Evolutionary conservation across 257 asterid species (phyloP).

Genomic region (Buddleja alternifolia): DNA sequence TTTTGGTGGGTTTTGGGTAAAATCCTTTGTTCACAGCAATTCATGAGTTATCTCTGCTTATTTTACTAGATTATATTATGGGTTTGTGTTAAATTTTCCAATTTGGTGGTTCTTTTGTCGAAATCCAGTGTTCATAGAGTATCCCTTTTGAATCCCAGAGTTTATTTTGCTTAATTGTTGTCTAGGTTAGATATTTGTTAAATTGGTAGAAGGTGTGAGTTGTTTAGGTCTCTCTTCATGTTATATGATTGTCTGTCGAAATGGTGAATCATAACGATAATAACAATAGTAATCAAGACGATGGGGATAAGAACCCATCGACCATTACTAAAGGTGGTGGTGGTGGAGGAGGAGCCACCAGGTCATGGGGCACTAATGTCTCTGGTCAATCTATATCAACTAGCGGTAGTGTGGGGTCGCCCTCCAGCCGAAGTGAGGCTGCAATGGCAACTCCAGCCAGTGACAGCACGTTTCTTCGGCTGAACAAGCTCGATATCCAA

Average conservation of each 20-base stretch:
- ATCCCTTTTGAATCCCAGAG: constrained; percentile 13
- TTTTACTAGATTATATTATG: constrained; percentile 25
- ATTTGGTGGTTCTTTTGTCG: constrained; percentile 23
- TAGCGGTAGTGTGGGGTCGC: constrained; percentile 93
- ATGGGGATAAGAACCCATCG: constrained; percentile 62
- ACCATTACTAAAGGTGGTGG: constrained; percentile 49
- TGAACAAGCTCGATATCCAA: constrained; percentile 77
- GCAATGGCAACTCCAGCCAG: constrained; percentile 69
- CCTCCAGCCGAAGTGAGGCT: constrained; percentile 90
- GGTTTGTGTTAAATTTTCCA: constrained; percentile 22
- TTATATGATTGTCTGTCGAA: constrained; percentile 42
- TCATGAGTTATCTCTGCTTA: constrained; percentile 19
- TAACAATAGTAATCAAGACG: constrained; percentile 51
- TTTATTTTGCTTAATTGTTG: constrained; percentile 21
- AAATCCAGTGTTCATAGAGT: neutral
- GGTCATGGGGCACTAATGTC: constrained; percentile 86
- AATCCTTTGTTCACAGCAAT: neutral
- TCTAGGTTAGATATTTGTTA: constrained; percentile 25
- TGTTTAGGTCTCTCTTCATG: constrained; percentile 14
- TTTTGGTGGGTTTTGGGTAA: constrained; percentile 18
- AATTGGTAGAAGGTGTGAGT: constrained; percentile 6
- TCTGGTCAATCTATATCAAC: constrained; percentile 96
- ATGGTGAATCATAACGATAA: constrained; percentile 63
- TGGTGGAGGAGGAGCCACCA: constrained; percentile 65
- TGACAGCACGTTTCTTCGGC: constrained; percentile 61